Conservation (phyloP, 2,329 filamentous ascomycete species). For the Scortechinia acanthostroma region DNA sequence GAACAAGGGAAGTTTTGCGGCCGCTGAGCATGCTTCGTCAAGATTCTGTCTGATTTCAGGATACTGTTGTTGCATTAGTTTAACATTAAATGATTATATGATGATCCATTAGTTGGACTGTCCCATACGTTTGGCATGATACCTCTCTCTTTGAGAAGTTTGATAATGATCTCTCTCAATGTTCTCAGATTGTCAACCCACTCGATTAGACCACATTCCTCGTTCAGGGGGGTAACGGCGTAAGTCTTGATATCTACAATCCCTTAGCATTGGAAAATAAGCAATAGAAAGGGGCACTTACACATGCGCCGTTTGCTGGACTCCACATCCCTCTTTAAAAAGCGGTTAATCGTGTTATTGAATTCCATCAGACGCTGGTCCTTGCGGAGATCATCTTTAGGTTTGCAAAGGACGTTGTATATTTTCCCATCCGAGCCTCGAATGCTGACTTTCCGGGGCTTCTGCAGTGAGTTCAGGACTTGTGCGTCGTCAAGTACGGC, state of each 20-base stretch:
- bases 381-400: constrained; percentile 65
- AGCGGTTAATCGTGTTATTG: constrained; percentile 66
- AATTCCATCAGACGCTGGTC: constrained; percentile 70
- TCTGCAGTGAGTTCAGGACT: constrained; percentile 60
- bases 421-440: constrained; percentile 60
- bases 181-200: constrained; percentile 68
- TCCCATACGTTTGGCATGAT: constrained; percentile 16
- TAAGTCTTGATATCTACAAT: constrained; percentile 62
- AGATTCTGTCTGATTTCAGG: background rate
- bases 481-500: constrained; percentile 53
- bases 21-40: constrained; percentile 38
- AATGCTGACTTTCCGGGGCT: constrained; percentile 59
- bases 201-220: constrained; percentile 65
- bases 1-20: constrained; percentile 40
- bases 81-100: too few relatives aligned
- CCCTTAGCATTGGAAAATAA: background rate
- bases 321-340: constrained; percentile 57
- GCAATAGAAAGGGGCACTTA: background rate
- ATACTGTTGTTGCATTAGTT: too few relatives aligned
- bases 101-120: too few relatives aligned
- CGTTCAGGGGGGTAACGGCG: constrained; percentile 61
- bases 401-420: constrained; percentile 63
- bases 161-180: constrained; percentile 57
- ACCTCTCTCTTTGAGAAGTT: constrained; percentile 49
- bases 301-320: constrained; percentile 55